phyloP scores from a whole-genome alignment of 139 green algal genomes.

The Coccomyxa sp. region DNA sequence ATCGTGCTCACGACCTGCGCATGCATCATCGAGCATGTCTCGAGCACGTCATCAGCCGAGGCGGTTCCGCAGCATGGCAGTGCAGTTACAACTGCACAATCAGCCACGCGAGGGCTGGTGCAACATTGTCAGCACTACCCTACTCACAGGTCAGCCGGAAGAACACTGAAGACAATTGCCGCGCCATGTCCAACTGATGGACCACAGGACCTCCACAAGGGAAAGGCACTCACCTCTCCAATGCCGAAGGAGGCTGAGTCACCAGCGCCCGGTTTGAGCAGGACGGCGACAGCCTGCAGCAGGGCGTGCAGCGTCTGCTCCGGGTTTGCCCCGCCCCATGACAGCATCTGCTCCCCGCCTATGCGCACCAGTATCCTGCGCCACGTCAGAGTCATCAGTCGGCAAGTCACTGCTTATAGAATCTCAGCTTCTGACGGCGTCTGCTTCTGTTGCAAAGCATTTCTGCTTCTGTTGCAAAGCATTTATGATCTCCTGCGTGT shows the following conservation, averaged over 20 bases:
- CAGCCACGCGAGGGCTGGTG: background rate
- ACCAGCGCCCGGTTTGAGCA: constrained; percentile 37
- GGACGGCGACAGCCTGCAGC: constrained; percentile 26
- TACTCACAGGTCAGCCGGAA: background rate
- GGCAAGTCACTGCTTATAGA: background rate
- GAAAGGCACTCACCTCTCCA: constrained; percentile 14
- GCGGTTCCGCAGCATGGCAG: background rate
- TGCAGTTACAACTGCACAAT: background rate
- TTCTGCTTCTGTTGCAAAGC: background rate
- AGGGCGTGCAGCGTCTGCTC: constrained; percentile 20
- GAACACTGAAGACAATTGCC: background rate
- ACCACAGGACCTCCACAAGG: background rate
- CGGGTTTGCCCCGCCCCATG: constrained; percentile 19
- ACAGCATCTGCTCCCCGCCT: constrained; percentile 29
- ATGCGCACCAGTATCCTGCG: constrained; percentile 26
- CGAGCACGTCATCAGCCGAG: background rate
- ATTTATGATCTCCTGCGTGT: too few relatives aligned
- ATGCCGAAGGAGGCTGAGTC: constrained; percentile 34
- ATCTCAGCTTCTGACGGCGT: background rate
- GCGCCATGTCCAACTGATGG: background rate
- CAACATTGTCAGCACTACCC: background rate
- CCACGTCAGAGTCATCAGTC: background rate
- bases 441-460: background rate
- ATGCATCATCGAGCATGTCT: background rate
- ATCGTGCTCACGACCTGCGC: constrained; percentile 30